Evolutionary conservation across 2,329 filamentous ascomycete genomes (phyloP).

Genomic region (Neofusicoccum ribis): DNA sequence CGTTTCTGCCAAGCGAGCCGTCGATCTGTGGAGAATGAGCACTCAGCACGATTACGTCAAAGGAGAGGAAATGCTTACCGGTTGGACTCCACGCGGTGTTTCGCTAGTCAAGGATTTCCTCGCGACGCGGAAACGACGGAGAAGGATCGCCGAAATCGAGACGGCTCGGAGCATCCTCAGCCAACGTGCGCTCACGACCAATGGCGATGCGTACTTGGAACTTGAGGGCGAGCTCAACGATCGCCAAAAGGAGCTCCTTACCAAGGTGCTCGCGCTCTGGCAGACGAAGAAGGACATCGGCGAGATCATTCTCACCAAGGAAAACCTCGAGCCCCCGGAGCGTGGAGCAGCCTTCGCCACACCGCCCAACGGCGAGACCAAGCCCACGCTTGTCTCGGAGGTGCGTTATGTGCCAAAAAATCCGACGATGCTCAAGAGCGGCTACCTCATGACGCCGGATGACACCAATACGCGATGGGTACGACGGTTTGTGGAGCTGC

Average conservation of each 20-base stretch:
- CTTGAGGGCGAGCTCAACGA: slow-evolving; percentile 28
- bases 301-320: slow-evolving; percentile 48
- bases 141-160: slow-evolving; percentile 77
- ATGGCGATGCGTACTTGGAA: slow-evolving; percentile 19
- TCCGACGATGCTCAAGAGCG: slow-evolving; percentile 70
- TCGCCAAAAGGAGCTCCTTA: slow-evolving; percentile 44
- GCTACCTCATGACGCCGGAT: slow-evolving; percentile 83
- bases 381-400: slow-evolving; percentile 70
- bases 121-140: slow-evolving; percentile 68
- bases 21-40: slow-evolving; percentile 94
- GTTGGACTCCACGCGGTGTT: slow-evolving; percentile 87
- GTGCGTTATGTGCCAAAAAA: slow-evolving; percentile 81
- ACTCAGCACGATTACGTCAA: slow-evolving; percentile 95
- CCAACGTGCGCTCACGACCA: slow-evolving; percentile 43
- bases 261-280: slow-evolving; percentile 66
- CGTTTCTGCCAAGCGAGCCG: slow-evolving; percentile 84
- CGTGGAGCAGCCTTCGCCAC: slow-evolving; percentile 56
- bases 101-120: slow-evolving; percentile 90
- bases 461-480: slow-evolving; percentile 82
- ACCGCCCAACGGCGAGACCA: slow-evolving; percentile 43
- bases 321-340: slow-evolving; percentile 66
- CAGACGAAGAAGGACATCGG: slow-evolving; percentile 44
- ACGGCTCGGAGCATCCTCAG: slow-evolving; percentile 67
- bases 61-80: slow-evolving; percentile 81
- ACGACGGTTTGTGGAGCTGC: slow-evolving; percentile 87